Evolutionary conservation across 1,284 basidiomycete species (phyloP).

Genomic region (Ustilago loliicola): DNA sequence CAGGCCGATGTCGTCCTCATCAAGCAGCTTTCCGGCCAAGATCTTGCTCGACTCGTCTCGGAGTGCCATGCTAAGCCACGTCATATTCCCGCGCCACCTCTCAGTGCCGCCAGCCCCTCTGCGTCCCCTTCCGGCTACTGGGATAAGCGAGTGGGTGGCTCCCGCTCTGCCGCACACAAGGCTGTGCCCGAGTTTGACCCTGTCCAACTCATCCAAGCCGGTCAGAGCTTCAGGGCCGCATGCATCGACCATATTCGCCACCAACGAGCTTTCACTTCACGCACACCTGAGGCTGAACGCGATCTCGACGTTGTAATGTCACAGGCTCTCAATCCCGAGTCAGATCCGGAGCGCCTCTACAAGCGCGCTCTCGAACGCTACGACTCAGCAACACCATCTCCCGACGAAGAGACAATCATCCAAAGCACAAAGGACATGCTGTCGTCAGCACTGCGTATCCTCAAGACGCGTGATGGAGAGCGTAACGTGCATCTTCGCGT

Average conservation of each 20-base stretch:
- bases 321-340: constrained; percentile 36
- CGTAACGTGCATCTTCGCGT: constrained; percentile 35
- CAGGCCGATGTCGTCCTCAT: constrained; percentile 32
- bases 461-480: constrained; percentile 25
- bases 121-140: constrained; percentile 3
- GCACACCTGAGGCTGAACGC: constrained; percentile 1
- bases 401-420: constrained; percentile 2
- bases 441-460: constrained; percentile 35
- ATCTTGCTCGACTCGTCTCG: constrained; percentile 13
- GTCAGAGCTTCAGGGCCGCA: constrained; percentile 24
- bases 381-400: background rate
- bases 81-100: constrained; percentile 17
- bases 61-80: constrained; percentile 13
- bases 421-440: constrained; percentile 31
- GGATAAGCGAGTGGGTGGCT: constrained; percentile 5
- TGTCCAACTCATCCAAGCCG: constrained; percentile 21
- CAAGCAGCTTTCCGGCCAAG: background rate
- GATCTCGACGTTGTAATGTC: constrained; percentile 19
- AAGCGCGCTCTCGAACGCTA: constrained; percentile 11
- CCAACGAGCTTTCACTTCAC: background rate
- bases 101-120: background rate
- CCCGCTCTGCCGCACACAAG: background rate
- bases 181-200: constrained; percentile 21
- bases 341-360: constrained; percentile 24
- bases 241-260: constrained; percentile 20